These are phyloP conservation scores for Asterochloris erici DNA, from an alignment of 139 green algal species.

Conservation along the genomic window DNA sequence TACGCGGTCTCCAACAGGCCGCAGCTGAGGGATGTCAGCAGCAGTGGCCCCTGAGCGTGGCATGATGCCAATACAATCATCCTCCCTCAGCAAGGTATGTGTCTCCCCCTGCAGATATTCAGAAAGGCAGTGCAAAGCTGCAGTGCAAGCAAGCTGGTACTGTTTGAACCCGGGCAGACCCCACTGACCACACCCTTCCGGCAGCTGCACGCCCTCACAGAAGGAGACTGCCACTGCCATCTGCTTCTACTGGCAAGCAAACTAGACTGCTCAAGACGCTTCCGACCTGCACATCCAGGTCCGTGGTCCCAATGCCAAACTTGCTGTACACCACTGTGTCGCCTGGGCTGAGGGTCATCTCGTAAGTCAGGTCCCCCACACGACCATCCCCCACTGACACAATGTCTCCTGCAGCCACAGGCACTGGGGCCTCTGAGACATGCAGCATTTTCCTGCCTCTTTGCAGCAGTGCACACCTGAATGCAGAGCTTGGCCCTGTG, in stretches of 20 bases:
- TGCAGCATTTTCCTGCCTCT: background rate
- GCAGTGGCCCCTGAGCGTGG: slow-evolving; percentile 61
- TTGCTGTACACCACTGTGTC: slow-evolving; percentile 91
- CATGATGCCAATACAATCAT: slow-evolving; percentile 90
- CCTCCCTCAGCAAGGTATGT: slow-evolving; percentile 85
- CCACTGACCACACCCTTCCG: too few relatives aligned
- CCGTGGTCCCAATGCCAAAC: slow-evolving; percentile 90
- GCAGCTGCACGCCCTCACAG: too few relatives aligned
- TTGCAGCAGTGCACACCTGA: background rate
- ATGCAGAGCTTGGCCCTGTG: background rate
- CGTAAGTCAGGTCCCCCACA: slow-evolving; percentile 40
- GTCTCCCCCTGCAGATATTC: slow-evolving; percentile 33
- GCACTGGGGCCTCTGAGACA: too few relatives aligned
- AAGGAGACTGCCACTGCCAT: too few relatives aligned
- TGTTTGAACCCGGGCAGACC: background rate
- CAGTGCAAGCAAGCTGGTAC: background rate
- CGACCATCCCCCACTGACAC: slow-evolving; percentile 65
- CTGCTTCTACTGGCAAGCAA: too few relatives aligned
- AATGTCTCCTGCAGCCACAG: slow-evolving; percentile 50
- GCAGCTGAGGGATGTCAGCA: slow-evolving; percentile 84
- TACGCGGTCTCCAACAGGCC: slow-evolving; percentile 82
- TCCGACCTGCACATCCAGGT: slow-evolving; percentile 58
- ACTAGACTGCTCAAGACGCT: too few relatives aligned
- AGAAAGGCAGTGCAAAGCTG: background rate
- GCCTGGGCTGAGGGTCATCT: slow-evolving; percentile 52